Base-by-base conservation (phyloP, 2,329 filamentous ascomycete species). In the Pseudopyrenochaeta lycopersici region DNA sequence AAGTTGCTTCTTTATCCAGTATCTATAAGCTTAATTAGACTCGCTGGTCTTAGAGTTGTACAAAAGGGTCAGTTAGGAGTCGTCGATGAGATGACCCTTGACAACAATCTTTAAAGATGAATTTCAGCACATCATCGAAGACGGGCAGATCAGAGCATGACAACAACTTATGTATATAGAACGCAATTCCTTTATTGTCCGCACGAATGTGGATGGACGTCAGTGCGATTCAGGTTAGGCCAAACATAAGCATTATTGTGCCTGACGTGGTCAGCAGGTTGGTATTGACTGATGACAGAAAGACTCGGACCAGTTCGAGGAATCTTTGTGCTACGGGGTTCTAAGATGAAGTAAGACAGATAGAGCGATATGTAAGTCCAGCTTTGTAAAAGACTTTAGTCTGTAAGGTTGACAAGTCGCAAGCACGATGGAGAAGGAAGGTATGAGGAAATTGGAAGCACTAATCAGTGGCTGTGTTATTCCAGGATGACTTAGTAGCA, bases 101-200 rank as follows among this genome's bases (percentile, higher is more conserved):
- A n/a, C n/a, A n/a, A n/a, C n/a, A n/a, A n/a, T n/a, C n/a, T n/a
- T n/a, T n/a, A n/a, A n/a, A n/a, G n/a, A n/a, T n/a, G n/a, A n/a
- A n/a, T 6, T 33, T 49, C 7, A 53, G 43, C 2, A 43, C 47
- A 2, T 20, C 36, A 7, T 47, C n/a, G 40, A 58, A 56, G 32
- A 59, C 52, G 2, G 11, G 14, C 1, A 52, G 59, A 35, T 27
- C 44, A 7, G 36, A 11, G 21, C 23, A 31, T 4, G 54, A 18
- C 7, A 60, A 30, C 2, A 29, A 23, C 23, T 56, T 30, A 18
- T 60, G 53, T 1, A 48, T 32, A 18, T 45, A 41, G 33, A 35
- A 49, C 12, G 23, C 21, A 4, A 40, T 2, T 5, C 23, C 18
- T 3, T 14, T 9, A 3, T 18, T n/a, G 7, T 43, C 49, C 17